Evolutionary conservation across 306 rosid genomes (phyloP).

Genomic region (Gynostemma pentaphyllum): DNA sequence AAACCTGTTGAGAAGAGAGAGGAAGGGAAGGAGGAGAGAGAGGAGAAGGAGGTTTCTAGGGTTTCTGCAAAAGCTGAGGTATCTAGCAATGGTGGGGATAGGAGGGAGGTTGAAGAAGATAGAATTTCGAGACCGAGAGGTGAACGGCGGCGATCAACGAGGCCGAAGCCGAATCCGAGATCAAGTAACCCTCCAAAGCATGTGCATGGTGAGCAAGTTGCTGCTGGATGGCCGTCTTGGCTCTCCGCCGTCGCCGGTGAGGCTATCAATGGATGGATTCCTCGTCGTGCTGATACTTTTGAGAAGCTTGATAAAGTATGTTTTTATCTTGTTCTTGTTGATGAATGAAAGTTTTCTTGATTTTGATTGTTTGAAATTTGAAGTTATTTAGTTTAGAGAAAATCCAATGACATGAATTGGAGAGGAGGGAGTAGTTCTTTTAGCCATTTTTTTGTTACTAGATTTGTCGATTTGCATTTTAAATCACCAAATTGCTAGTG

Average conservation of each 20-base stretch:
- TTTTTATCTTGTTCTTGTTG: neutral
- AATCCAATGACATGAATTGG: neutral
- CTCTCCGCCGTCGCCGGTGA: conserved; percentile 95
- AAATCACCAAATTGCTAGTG: neutral
- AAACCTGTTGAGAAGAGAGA: conserved; percentile 18
- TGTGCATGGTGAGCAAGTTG: conserved; percentile 93
- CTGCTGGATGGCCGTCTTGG: conserved; percentile 99
- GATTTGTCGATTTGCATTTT: neutral
- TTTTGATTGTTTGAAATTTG: neutral
- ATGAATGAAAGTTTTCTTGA: neutral
- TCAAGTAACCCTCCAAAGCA: conserved; percentile 71
- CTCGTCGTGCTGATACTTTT: conserved; percentile 80
- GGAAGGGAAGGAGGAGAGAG: conserved; percentile 16
- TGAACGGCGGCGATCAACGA: conserved; percentile 53
- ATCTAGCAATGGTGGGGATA: conserved; percentile 27
- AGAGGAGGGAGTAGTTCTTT: neutral
- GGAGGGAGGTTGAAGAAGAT: conserved; percentile 37
- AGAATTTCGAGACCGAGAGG: conserved; percentile 36
- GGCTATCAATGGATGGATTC: conserved; percentile 88
- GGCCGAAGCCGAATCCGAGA: conserved; percentile 94
- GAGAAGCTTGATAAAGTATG: conserved; percentile 88
- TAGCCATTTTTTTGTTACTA: neutral
- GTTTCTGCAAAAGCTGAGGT: conserved; percentile 25
- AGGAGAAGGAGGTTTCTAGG: conserved; percentile 16
- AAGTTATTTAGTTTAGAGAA: neutral